These are phyloP conservation scores for Diplodia scrobiculata DNA, from an alignment of 2,329 filamentous ascomycete species.

Conservation along the genomic window DNA sequence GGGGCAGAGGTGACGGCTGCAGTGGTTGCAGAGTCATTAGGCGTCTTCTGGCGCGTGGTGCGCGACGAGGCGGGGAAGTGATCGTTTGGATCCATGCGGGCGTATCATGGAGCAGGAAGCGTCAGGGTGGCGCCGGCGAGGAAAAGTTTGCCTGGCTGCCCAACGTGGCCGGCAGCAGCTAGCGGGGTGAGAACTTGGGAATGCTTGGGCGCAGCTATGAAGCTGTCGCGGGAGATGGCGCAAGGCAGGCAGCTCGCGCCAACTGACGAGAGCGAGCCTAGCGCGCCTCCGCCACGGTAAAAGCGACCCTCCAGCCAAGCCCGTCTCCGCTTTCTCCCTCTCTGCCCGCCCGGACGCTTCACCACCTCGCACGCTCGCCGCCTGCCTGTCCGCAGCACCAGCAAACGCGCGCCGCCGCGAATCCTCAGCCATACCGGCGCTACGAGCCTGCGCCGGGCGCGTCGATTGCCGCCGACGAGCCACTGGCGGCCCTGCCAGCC, in stretches of 20 bases:
- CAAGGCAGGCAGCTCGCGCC: background rate
- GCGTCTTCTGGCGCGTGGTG: constrained; percentile 29
- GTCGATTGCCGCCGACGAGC: constrained; percentile 5
- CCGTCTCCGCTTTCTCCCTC: constrained; percentile 11
- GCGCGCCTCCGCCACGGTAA: background rate
- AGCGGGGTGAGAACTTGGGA: background rate
- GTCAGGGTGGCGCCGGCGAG: constrained; percentile 7
- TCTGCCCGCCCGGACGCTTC: background rate
- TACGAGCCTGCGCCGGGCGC: background rate
- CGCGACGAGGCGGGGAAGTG: constrained; percentile 27
- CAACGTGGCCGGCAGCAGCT: constrained; percentile 8
- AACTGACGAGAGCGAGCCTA: background rate
- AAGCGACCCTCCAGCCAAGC: background rate
- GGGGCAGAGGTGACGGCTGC: constrained; percentile 12
- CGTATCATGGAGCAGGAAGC: constrained; percentile 21
- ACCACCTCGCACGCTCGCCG: background rate
- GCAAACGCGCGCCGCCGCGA: background rate
- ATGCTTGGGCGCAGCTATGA: constrained; percentile 6
- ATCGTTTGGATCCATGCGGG: constrained; percentile 27
- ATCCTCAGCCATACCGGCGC: background rate
- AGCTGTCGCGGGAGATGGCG: constrained; percentile 8
- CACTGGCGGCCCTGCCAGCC: background rate
- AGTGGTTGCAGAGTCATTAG: constrained; percentile 21
- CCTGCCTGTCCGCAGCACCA: background rate
- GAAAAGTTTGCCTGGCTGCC: constrained; percentile 19